Conservation (phyloP, 768 basidiomycete genomes). For the Suillus brevipes region DNA sequence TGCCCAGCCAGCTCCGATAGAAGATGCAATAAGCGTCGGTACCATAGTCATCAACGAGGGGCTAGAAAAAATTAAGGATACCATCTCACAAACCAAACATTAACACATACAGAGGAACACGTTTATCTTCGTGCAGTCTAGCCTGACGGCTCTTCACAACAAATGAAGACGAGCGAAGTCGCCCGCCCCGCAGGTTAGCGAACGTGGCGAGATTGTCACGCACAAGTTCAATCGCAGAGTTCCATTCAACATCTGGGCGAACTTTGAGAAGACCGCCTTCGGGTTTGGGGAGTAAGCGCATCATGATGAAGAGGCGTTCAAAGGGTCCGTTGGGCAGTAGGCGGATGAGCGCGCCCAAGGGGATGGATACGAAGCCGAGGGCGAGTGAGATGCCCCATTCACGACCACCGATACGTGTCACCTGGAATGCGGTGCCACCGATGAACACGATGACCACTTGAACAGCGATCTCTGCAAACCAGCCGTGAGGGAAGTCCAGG, state of each 20-base stretch:
- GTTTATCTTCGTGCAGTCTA: constrained; percentile 50
- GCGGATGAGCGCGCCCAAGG: constrained; percentile 81
- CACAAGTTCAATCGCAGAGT: constrained; percentile 76
- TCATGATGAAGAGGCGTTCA: constrained; percentile 55
- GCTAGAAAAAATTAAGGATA: constrained; percentile 40
- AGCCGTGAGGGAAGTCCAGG: constrained; percentile 9
- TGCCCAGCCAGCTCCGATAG: constrained; percentile 66
- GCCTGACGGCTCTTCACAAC: constrained; percentile 77
- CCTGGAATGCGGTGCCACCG: constrained; percentile 90
- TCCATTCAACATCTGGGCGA: constrained; percentile 66
- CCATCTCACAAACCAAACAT: constrained; percentile 14
- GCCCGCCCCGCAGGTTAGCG: constrained; percentile 82
- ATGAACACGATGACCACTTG: constrained; percentile 91
- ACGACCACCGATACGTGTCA: constrained; percentile 70
- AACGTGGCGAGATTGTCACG: constrained; percentile 87
- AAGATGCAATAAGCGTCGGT: constrained; percentile 70
- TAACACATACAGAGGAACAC: constrained; percentile 47
- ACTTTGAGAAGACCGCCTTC: constrained; percentile 61
- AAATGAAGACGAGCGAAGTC: constrained; percentile 81
- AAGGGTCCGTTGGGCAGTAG: constrained; percentile 79
- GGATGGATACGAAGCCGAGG: constrained; percentile 84
- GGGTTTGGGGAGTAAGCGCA: constrained; percentile 63
- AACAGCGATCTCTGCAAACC: constrained; percentile 69
- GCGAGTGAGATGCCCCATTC: constrained; percentile 95
- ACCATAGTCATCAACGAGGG: constrained; percentile 77